phyloP scores from a whole-genome alignment of 139 green algal species.

The Tetraselmis striata region DNA sequence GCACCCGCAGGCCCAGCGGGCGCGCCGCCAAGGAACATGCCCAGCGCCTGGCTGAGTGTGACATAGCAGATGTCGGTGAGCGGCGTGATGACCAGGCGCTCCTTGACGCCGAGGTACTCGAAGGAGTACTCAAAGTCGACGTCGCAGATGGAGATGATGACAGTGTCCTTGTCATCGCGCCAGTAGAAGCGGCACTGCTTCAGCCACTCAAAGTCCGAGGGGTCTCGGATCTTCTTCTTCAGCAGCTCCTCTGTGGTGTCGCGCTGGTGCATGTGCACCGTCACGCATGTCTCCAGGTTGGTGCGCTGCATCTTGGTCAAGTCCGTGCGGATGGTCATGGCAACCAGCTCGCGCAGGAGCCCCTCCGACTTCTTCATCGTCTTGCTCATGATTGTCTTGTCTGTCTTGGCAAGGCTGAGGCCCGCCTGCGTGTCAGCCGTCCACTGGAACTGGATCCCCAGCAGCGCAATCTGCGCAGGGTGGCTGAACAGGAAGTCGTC shows the following conservation, averaged over 20 bases:
- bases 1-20: constrained; percentile 82
- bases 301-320: constrained; percentile 77
- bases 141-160: constrained; percentile 94
- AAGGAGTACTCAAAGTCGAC: constrained; percentile 92
- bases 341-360: constrained; percentile 75
- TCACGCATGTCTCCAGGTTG: constrained; percentile 95
- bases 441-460: constrained; percentile 95
- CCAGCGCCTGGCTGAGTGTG: constrained; percentile 84
- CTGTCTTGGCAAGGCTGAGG: constrained; percentile 55
- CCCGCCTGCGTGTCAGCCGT: constrained; percentile 81
- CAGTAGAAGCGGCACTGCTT: constrained; percentile 94
- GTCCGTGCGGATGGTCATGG: constrained; percentile 69
- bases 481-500: constrained; percentile 84
- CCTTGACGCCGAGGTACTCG: constrained; percentile 73
- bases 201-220: constrained; percentile 95
- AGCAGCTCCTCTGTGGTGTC: constrained; percentile 87
- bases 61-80: constrained; percentile 96
- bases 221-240: constrained; percentile 84
- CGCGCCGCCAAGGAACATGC: constrained; percentile 92
- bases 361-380: constrained; percentile 81
- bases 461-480: constrained; percentile 77
- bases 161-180: constrained; percentile 84
- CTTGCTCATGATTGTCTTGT: constrained; percentile 82
- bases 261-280: constrained; percentile 96
- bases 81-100: constrained; percentile 92